phyloP scores from a whole-genome alignment of 139 green algal genomes.

The Closterium sp. region DNA sequence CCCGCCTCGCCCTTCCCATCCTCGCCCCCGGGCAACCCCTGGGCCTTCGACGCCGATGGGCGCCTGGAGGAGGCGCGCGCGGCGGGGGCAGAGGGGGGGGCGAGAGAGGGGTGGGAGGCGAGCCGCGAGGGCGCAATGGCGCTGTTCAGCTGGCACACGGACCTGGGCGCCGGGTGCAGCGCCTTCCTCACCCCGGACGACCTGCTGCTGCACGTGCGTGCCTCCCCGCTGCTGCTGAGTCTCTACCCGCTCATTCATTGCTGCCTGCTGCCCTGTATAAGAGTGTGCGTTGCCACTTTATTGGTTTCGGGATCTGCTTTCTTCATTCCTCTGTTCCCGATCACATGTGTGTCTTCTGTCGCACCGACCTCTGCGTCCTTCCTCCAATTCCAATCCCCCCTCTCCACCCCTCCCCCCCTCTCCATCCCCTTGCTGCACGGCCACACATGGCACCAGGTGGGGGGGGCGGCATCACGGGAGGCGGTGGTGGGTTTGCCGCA shows the following conservation, averaged over 20 bases:
- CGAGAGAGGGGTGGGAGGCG: background rate
- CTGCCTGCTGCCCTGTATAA: no score
- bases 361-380: background rate
- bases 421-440: background rate
- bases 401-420: background rate
- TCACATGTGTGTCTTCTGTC: background rate
- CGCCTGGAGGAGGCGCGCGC: background rate
- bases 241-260: no score
- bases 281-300: no score
- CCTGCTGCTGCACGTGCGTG: background rate
- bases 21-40: background rate
- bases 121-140: background rate
- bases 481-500: background rate
- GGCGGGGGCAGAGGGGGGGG: background rate
- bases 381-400: no score
- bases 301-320: background rate
- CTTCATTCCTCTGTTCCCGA: background rate
- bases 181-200: slow-evolving; percentile 7
- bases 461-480: background rate
- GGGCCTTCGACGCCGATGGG: background rate
- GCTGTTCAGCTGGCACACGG: slow-evolving; percentile 27
- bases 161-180: slow-evolving; percentile 8
- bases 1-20: background rate
- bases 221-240: no score
- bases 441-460: background rate